These are phyloP conservation scores for Leccinum angustisporum DNA, from an alignment of 1,284 basidiomycete species.

Conservation along the genomic window DNA sequence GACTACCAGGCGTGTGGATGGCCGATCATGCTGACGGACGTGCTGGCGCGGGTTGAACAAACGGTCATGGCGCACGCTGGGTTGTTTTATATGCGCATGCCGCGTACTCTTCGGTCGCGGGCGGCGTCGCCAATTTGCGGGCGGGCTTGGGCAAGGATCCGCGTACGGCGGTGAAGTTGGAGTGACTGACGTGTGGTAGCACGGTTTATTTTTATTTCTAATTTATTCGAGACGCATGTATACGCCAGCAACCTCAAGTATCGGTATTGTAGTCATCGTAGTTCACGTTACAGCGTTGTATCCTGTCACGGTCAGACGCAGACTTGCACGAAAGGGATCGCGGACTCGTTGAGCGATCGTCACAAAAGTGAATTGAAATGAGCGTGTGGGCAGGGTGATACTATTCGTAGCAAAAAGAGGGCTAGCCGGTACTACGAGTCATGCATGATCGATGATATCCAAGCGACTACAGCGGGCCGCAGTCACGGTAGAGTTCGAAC, in stretches of 20 bases:
- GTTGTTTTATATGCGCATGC: slow-evolving; percentile 42
- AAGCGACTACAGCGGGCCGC: not conserved
- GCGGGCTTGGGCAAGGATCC: slow-evolving; percentile 40
- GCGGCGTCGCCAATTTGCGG: slow-evolving; percentile 43
- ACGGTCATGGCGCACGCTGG: slow-evolving; percentile 37
- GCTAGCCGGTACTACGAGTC: slow-evolving; percentile 3
- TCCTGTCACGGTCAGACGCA: no score
- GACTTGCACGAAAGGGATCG: not conserved
- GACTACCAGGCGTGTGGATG: slow-evolving; percentile 43
- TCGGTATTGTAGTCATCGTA: not conserved
- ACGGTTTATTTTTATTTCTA: not conserved
- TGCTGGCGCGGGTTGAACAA: slow-evolving; percentile 47
- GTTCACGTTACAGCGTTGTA: no score
- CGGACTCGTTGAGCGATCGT: not conserved
- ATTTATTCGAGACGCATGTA: not conserved
- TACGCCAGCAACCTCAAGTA: not conserved
- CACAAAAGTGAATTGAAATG: not conserved
- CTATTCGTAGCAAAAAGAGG: slow-evolving; percentile 19
- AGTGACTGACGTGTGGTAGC: slow-evolving; percentile 15
- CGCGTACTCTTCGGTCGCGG: slow-evolving; percentile 43
- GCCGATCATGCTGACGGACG: slow-evolving; percentile 44
- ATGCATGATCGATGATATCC: not conserved
- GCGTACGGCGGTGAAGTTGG: slow-evolving; percentile 35
- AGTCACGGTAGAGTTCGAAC: not conserved
- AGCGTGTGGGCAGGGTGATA: slow-evolving; percentile 3